phyloP scores from a whole-genome alignment of 169 alveolate genomes.

The Cytauxzoon felis region DNA sequence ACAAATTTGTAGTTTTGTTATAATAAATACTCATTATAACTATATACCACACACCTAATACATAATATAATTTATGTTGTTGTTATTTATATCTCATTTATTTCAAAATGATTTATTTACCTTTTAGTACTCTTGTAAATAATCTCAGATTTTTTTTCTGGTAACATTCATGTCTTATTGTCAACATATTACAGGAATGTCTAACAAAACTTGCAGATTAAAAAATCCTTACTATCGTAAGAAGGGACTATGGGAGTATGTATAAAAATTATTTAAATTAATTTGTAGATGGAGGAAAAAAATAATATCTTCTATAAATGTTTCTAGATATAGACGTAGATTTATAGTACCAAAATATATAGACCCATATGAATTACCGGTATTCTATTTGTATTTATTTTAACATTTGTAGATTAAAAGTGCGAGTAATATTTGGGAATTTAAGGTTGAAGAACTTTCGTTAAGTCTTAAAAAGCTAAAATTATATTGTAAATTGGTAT shows the following conservation, averaged over 20 bases:
- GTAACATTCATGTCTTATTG: not conserved
- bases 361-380: conserved; percentile 63
- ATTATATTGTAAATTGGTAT: conserved; percentile 63
- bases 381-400: not conserved
- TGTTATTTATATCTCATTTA: not conserved
- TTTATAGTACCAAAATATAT: conserved; percentile 65
- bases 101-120: not conserved
- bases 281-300: conserved; percentile 67
- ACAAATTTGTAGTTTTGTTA: not conserved
- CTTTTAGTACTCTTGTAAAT: not conserved
- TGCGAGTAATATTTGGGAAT: conserved; percentile 67
- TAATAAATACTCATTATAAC: not conserved
- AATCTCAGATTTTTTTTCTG: not conserved
- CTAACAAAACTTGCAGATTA: conserved; percentile 65
- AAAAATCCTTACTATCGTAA: conserved; percentile 75
- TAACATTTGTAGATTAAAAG: conserved; percentile 27
- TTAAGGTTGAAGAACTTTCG: conserved; percentile 69
- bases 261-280: not conserved
- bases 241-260: conserved; percentile 77
- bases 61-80: not conserved
- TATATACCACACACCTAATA: not conserved
- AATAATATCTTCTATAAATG: conserved; percentile 61
- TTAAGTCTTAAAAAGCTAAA: conserved; percentile 70
- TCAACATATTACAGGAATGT: conserved; percentile 8
- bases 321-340: conserved; percentile 59